A percentile compares a stretch with the other conserved stretches of the same genome.
Conservation (phyloP, 31 red algal genomes). For the Asparagopsis taxiformis region DNA sequence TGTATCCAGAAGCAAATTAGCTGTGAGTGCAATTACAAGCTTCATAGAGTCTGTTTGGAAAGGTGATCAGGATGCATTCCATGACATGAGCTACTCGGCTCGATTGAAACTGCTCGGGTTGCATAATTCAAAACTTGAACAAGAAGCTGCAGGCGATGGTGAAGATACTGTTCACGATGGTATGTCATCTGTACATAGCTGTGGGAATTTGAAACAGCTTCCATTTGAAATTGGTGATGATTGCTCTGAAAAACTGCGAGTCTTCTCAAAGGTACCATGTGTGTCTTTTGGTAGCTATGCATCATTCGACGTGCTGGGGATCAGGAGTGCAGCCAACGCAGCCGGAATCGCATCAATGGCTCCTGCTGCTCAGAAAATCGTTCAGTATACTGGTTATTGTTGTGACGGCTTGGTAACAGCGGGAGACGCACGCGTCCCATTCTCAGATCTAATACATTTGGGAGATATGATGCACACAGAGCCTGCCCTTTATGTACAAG, state of each 20-base stretch:
- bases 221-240: neutral
- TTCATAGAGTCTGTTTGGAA: conserved; percentile 40
- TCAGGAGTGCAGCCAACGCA: conserved; percentile 57
- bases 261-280: conserved; percentile 30
- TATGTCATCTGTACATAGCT: too few relatives aligned
- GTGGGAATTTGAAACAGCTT: neutral
- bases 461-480: conserved; percentile 66
- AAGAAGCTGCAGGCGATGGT: neutral
- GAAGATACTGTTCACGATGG: neutral
- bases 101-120: conserved; percentile 44
- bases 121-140: neutral
- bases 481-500: conserved; percentile 60
- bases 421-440: conserved; percentile 55
- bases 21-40: conserved; percentile 30
- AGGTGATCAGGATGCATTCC: conserved; percentile 54
- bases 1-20: conserved; percentile 42
- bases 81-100: conserved; percentile 57
- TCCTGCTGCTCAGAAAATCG: conserved; percentile 39
- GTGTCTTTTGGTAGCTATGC: conserved; percentile 50
- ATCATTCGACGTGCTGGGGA: conserved; percentile 43
- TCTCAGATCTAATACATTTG: conserved; percentile 38
- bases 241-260: neutral
- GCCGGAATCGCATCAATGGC: conserved; percentile 71
- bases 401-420: conserved; percentile 64
- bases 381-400: conserved; percentile 45